Conservation (phyloP, 2,329 filamentous ascomycete genomes). For the Chaetomiaceae sp. region DNA sequence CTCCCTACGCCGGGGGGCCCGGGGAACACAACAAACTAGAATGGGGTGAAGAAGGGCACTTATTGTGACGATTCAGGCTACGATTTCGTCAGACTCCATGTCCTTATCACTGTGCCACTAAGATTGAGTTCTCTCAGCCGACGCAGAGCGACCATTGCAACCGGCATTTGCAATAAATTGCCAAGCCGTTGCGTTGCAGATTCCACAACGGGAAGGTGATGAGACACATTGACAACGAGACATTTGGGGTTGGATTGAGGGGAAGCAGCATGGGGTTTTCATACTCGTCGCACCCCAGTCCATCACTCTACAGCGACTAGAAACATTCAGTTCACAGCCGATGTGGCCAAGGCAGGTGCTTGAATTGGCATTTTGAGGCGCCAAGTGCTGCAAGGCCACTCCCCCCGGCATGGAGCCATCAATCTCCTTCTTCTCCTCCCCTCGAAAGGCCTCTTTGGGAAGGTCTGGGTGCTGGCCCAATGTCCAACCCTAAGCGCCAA, state of each 20-base stretch:
- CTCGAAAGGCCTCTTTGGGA: too few relatives aligned
- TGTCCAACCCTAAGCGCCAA: too few relatives aligned
- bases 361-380: too few relatives aligned
- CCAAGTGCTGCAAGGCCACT: too few relatives aligned
- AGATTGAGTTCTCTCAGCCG: not conserved
- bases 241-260: not conserved
- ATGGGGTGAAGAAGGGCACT: not conserved
- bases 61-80: not conserved
- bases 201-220: constrained; percentile 5
- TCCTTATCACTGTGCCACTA: not conserved
- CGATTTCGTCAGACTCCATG: not conserved
- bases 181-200: constrained; percentile 4
- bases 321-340: too few relatives aligned
- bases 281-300: not conserved
- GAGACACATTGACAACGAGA: not conserved
- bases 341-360: too few relatives aligned
- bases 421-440: too few relatives aligned
- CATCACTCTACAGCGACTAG: too few relatives aligned
- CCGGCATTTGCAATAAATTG: not conserved
- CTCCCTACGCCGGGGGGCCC: too few relatives aligned
- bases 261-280: not conserved
- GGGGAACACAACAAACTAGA: too few relatives aligned
- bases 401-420: too few relatives aligned
- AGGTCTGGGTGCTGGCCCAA: too few relatives aligned
- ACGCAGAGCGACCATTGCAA: not conserved